phyloP scores from a whole-genome alignment of 805 yeast genomes.

The Pichia rugopelliculosa region DNA sequence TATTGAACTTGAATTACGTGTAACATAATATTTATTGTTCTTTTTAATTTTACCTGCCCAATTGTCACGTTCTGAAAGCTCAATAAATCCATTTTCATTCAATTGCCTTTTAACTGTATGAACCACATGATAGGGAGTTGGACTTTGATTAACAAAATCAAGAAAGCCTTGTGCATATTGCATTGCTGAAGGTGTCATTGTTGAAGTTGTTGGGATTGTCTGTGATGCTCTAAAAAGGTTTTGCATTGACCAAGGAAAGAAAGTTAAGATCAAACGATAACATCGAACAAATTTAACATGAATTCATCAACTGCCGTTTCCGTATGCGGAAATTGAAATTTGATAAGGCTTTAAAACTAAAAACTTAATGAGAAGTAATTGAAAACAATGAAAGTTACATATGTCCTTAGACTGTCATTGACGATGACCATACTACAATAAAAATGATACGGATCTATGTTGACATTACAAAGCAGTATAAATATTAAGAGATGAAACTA shows the following conservation, averaged over 20 bases:
- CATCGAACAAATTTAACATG: not conserved
- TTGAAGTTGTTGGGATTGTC: not conserved
- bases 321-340: not conserved
- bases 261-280: not conserved
- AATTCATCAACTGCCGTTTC: not conserved
- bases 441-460: not conserved
- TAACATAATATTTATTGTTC: constrained; percentile 72
- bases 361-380: too few species aligned
- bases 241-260: not conserved
- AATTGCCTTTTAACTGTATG: constrained; percentile 52
- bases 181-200: constrained; percentile 17
- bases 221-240: not conserved
- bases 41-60: constrained; percentile 55
- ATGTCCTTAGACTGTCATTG: too few species aligned
- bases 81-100: constrained; percentile 56
- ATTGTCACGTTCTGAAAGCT: constrained; percentile 58
- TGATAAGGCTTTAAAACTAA: too few species aligned
- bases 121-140: constrained; percentile 94
- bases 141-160: constrained; percentile 73
- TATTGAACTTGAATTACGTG: constrained; percentile 83
- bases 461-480: not conserved
- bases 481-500: constrained; percentile 25
- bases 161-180: constrained; percentile 55
- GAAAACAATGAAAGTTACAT: too few species aligned
- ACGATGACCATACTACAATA: not conserved